Percentiles rank a stretch among this genome's conserved stretches.
phyloP scores from a whole-genome alignment of 176 grass and related monocot species.

The Cenchrus fungigraminus region DNA sequence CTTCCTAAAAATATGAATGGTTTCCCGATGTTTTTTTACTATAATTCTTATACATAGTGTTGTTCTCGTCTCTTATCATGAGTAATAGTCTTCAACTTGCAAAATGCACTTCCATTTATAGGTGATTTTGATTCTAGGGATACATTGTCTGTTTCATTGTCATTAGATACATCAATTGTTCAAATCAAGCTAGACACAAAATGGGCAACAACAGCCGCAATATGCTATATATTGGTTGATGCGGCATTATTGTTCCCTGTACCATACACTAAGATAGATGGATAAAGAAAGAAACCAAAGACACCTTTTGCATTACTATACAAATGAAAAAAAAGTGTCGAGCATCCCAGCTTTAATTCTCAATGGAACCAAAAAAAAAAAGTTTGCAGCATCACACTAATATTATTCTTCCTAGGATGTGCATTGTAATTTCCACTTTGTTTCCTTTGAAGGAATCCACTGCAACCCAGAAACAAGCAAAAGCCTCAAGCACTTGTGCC shows the following conservation, averaged over 20 bases:
- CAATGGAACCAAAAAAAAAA: neutral
- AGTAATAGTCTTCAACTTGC: neutral
- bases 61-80: neutral
- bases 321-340: too few species aligned
- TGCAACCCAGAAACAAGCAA: slow-evolving; percentile 10
- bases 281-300: neutral
- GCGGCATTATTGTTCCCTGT: neutral
- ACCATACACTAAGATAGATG: neutral
- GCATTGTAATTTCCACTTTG: slow-evolving; percentile 11
- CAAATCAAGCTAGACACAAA: neutral
- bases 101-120: neutral
- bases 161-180: neutral
- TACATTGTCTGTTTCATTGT: neutral
- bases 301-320: neutral
- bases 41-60: neutral
- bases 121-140: neutral
- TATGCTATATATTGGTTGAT: neutral
- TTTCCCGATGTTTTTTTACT: neutral
- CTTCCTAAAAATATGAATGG: neutral
- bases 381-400: neutral
- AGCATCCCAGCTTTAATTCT: neutral
- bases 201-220: neutral
- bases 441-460: neutral
- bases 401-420: slow-evolving; percentile 4
- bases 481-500: slow-evolving; percentile 11